Percentiles rank a stretch among this genome's conserved stretches.
These are phyloP conservation scores for Russula emetica DNA, from an alignment of 768 basidiomycete genomes.

Conservation along the genomic window DNA sequence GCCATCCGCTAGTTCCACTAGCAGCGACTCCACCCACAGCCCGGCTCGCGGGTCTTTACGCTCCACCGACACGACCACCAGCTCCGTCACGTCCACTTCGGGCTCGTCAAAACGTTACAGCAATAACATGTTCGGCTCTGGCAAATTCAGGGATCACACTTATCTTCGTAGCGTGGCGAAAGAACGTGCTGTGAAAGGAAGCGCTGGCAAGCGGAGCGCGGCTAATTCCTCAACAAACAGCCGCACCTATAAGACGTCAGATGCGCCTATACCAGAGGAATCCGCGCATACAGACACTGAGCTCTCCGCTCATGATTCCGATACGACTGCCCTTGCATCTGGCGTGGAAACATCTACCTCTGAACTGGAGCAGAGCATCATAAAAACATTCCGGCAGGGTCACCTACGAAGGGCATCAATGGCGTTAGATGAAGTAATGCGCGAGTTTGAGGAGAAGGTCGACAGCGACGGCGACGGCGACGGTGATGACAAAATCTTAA, in stretches of 20 bases:
- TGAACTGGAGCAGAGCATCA: conserved; percentile 40
- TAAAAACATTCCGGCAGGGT: conserved; percentile 49
- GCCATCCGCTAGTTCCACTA: conserved; percentile 29
- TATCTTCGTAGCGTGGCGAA: conserved; percentile 58
- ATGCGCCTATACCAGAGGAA: conserved; percentile 23
- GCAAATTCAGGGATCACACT: conserved; percentile 68
- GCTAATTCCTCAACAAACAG: conserved; percentile 20
- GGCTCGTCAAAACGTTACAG: conserved; percentile 65
- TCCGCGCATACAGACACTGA: conserved; percentile 12
- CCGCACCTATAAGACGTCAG: conserved; percentile 16
- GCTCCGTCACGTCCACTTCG: conserved; percentile 38
- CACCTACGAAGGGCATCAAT: conserved; percentile 61
- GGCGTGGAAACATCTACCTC: conserved; percentile 33
- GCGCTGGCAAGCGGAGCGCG: conserved; percentile 38
- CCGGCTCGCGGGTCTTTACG: conserved; percentile 24
- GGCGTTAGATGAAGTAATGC: conserved; percentile 71
- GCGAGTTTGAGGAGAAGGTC: conserved; percentile 69
- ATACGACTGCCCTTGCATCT: conserved; percentile 14
- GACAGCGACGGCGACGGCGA: conserved; percentile 41
- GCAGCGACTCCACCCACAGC: conserved; percentile 26
- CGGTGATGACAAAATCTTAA: conserved; percentile 62
- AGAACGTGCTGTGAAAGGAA: conserved; percentile 35
- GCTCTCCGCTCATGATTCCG: conserved; percentile 15
- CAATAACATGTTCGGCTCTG: conserved; percentile 83
- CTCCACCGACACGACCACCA: conserved; percentile 37